phyloP scores from a whole-genome alignment of 371 early-diverging fungal species.

The Choanephora cucurbitarum region DNA sequence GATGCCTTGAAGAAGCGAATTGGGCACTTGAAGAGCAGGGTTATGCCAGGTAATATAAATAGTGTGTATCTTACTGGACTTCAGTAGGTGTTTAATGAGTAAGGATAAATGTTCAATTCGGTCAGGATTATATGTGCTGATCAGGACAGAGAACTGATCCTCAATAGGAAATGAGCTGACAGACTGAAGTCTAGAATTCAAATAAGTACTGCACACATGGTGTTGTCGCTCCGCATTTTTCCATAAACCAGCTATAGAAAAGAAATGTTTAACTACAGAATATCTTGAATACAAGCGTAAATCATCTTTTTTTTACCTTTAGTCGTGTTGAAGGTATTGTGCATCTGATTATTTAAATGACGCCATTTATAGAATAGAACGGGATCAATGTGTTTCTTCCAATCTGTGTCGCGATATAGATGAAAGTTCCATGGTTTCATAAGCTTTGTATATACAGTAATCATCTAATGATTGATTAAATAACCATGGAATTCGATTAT shows the following conservation, averaged over 20 bases:
- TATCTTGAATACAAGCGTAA: too few relatives aligned
- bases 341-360: slow-evolving; percentile 16
- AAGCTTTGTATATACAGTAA: slow-evolving; percentile 20
- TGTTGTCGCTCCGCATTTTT: slow-evolving; percentile 18
- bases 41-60: slow-evolving; percentile 58
- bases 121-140: slow-evolving; percentile 52
- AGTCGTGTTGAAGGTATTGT: slow-evolving; percentile 9
- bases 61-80: slow-evolving; percentile 31
- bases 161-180: slow-evolving; percentile 18
- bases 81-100: slow-evolving; percentile 36
- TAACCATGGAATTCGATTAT: too few relatives aligned
- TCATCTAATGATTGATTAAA: slow-evolving; percentile 10
- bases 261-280: too few relatives aligned
- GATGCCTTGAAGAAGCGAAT: slow-evolving; percentile 16
- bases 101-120: slow-evolving; percentile 40
- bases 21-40: slow-evolving; percentile 33
- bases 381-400: slow-evolving; percentile 32
- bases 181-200: slow-evolving; percentile 1
- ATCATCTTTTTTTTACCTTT: slow-evolving; percentile 2
- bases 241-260: slow-evolving; percentile 8
- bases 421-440: slow-evolving; percentile 45
- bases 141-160: slow-evolving; percentile 46
- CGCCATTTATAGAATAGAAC: slow-evolving; percentile 39
- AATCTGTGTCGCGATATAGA: slow-evolving; percentile 26
- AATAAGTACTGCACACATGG: slow-evolving; percentile 17